A percentile compares a stretch with the other conserved stretches of the same genome.
Conservation (phyloP, 495 filamentous ascomycete genomes). For the Neurospora tetraspora region DNA sequence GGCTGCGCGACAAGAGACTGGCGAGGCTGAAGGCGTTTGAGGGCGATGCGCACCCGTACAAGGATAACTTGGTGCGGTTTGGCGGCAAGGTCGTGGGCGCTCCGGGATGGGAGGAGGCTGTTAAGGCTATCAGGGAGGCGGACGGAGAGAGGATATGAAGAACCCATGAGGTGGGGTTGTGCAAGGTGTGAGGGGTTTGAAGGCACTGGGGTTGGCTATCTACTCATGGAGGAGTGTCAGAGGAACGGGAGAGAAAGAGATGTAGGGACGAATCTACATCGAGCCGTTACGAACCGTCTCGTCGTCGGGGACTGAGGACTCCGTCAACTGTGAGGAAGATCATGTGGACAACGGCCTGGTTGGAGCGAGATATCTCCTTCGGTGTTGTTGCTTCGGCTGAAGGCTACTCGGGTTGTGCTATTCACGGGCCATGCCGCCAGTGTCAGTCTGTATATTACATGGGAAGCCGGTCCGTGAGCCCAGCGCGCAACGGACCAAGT, state of each 20-base stretch:
- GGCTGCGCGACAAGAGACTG: slow-evolving; percentile 74
- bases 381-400: neutral
- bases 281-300: neutral
- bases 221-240: neutral
- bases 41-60: slow-evolving; percentile 81
- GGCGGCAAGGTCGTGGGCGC: slow-evolving; percentile 44
- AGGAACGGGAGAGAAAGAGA: neutral
- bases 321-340: neutral
- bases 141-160: slow-evolving; percentile 30
- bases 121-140: slow-evolving; percentile 28
- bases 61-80: slow-evolving; percentile 73
- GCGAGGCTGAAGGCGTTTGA: slow-evolving; percentile 93
- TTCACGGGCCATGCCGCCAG: neutral
- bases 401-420: neutral
- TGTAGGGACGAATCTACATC: neutral
- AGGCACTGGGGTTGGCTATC: neutral
- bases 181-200: neutral
- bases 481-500: neutral
- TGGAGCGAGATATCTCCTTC: neutral
- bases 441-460: neutral
- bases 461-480: neutral
- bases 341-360: neutral
- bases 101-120: slow-evolving; percentile 33
- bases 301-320: neutral
- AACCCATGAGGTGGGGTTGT: neutral